These are phyloP conservation scores for Lepraria neglecta DNA, from an alignment of 495 filamentous ascomycete species.

Conservation along the genomic window DNA sequence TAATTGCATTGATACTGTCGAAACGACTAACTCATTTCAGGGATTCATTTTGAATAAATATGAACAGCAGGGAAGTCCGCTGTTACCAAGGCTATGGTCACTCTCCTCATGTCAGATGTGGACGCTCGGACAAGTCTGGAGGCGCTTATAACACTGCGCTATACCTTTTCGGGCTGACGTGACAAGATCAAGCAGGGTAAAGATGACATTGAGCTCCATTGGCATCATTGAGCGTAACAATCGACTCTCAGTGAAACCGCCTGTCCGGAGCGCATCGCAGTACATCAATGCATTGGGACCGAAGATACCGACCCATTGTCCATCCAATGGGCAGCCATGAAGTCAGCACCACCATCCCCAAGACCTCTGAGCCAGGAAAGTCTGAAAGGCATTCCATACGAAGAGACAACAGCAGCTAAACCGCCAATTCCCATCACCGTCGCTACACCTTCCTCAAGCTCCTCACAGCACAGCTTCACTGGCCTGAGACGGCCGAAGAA, in stretches of 20 bases:
- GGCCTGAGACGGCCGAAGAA: slow-evolving; percentile 25
- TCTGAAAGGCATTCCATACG: slow-evolving; percentile 49
- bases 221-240: background rate
- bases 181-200: background rate
- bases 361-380: slow-evolving; percentile 24
- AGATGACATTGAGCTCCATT: background rate
- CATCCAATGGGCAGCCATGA: slow-evolving; percentile 21
- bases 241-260: background rate
- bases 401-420: slow-evolving; percentile 48
- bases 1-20: too few relatives aligned
- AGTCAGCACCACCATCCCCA: slow-evolving; percentile 11
- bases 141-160: background rate
- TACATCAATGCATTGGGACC: slow-evolving; percentile 7
- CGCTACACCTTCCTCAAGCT: slow-evolving; percentile 30
- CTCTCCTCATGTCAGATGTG: too few relatives aligned
- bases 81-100: too few relatives aligned
- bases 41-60: too few relatives aligned
- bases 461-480: slow-evolving; percentile 29
- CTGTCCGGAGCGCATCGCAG: background rate
- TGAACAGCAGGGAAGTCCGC: too few relatives aligned
- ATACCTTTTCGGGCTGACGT: slow-evolving; percentile 1
- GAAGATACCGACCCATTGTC: background rate
- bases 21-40: too few relatives aligned
- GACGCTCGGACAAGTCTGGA: too few relatives aligned
- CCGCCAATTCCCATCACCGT: slow-evolving; percentile 47